Percentiles rank a stretch among this genome's conserved stretches.
These are phyloP conservation scores for Ensete ventricosum DNA, from an alignment of 176 grass and related monocot genomes.

Conservation along the genomic window DNA sequence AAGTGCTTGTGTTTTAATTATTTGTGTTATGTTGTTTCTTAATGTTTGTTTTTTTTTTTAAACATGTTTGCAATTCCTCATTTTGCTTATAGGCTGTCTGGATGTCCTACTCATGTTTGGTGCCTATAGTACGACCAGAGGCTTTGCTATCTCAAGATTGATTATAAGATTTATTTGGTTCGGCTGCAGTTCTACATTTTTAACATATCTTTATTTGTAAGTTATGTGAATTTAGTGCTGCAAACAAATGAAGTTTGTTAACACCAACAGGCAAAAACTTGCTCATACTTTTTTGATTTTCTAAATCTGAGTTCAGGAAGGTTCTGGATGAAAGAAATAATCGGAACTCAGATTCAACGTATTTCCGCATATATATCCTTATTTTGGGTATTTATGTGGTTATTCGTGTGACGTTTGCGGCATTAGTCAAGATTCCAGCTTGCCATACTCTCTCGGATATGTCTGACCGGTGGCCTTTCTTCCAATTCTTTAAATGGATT, in stretches of 20 bases:
- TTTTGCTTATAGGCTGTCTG: conserved; percentile 64
- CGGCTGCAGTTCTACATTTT: conserved; percentile 50
- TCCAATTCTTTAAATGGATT: conserved; percentile 99
- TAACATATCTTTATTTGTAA: conserved; percentile 90
- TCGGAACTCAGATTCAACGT: conserved; percentile 68
- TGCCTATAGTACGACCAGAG: conserved; percentile 77
- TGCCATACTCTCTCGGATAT: conserved; percentile 70
- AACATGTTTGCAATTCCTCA: background rate
- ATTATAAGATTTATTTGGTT: conserved; percentile 77
- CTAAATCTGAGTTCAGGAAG: conserved; percentile 56
- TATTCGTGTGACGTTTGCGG: conserved; percentile 51
- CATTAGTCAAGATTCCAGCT: conserved; percentile 85
- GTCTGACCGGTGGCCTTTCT: conserved; percentile 70
- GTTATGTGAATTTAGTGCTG: background rate
- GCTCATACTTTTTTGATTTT: conserved; percentile 2
- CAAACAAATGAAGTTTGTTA: background rate
- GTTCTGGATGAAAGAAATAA: conserved; percentile 66
- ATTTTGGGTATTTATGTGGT: conserved; percentile 84
- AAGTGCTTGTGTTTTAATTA: background rate
- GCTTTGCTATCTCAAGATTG: conserved; percentile 87
- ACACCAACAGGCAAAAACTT: background rate
- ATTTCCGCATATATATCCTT: conserved; percentile 77
- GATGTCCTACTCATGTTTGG: conserved; percentile 89
- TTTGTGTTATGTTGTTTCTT: conserved; percentile 1
- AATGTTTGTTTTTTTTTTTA: background rate